These are phyloP conservation scores for Neophaeococcomyces mojaviensis DNA, from an alignment of 2,329 filamentous ascomycete species.

Conservation along the genomic window DNA sequence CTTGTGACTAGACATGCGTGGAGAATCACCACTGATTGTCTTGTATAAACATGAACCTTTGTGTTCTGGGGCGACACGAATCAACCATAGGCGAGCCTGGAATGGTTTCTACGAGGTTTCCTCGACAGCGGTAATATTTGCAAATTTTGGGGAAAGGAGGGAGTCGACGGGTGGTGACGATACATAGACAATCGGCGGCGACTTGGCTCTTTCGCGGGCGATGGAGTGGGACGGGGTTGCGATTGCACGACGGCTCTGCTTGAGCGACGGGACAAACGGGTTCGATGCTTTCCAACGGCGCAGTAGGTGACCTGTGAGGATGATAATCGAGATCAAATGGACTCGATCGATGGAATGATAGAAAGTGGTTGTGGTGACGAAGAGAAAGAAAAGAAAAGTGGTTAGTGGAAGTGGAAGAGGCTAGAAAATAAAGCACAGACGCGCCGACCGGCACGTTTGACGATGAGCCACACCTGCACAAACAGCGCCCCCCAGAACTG, in stretches of 20 bases:
- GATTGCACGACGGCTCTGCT: slow-evolving; percentile 1
- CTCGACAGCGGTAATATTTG: slow-evolving; percentile 93
- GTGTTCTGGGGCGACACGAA: slow-evolving; percentile 24
- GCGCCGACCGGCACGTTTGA: neutral
- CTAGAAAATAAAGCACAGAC: slow-evolving; percentile 4
- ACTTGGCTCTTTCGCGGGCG: slow-evolving; percentile 4
- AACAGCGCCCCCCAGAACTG: neutral
- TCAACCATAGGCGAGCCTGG: slow-evolving; percentile 84
- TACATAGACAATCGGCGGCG: slow-evolving; percentile 75
- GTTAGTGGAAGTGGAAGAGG: neutral
- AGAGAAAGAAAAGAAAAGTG: slow-evolving; percentile 17
- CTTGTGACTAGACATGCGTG: slow-evolving; percentile 54
- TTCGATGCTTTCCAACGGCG: neutral
- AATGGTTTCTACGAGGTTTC: slow-evolving; percentile 85
- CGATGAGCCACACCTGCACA: neutral
- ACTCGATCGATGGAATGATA: slow-evolving; percentile 15
- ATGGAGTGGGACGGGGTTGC: neutral
- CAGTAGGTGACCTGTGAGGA: neutral
- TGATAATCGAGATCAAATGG: slow-evolving; percentile 9
- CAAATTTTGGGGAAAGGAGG: slow-evolving; percentile 90
- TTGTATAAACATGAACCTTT: slow-evolving; percentile 23
- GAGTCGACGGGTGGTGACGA: slow-evolving; percentile 92
- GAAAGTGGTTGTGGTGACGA: slow-evolving; percentile 1
- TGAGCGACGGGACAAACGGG: slow-evolving; percentile 1
- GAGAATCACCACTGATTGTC: slow-evolving; percentile 23